phyloP scores from a whole-genome alignment of 1,284 basidiomycete genomes.

The Cryptococcus wingfieldii region DNA sequence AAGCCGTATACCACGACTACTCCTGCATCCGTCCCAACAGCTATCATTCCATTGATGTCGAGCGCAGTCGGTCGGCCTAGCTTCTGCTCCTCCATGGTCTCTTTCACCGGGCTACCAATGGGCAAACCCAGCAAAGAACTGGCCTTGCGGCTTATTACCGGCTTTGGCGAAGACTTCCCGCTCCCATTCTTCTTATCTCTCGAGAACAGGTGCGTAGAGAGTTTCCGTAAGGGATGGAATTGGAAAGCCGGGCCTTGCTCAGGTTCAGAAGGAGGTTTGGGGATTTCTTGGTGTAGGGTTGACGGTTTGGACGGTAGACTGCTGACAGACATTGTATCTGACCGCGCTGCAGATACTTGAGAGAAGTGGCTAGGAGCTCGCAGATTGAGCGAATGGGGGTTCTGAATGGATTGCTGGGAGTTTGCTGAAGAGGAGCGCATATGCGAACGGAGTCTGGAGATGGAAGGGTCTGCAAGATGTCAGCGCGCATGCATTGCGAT shows the following conservation, averaged over 20 bases:
- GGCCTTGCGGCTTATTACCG: constrained; percentile 50
- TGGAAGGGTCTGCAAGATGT: constrained; percentile 64
- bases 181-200: background rate
- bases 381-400: constrained; percentile 15
- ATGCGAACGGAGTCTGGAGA: constrained; percentile 72
- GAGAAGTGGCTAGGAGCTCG: constrained; percentile 40
- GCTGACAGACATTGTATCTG: constrained; percentile 34
- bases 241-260: constrained; percentile 29
- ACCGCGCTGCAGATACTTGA: constrained; percentile 37
- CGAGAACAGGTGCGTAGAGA: constrained; percentile 56
- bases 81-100: background rate
- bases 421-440: constrained; percentile 58
- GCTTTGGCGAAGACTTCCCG: constrained; percentile 7
- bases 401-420: constrained; percentile 50
- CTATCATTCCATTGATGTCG: constrained; percentile 81
- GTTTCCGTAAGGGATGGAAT: constrained; percentile 57
- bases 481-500: constrained; percentile 44
- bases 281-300: background rate
- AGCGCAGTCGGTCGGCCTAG: constrained; percentile 70
- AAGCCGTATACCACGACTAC: constrained; percentile 83
- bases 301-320: constrained; percentile 2
- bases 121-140: constrained; percentile 55
- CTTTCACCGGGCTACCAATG: background rate
- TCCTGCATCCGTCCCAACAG: constrained; percentile 78
- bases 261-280: background rate